A percentile compares a stretch with the other conserved stretches of the same genome.
Evolutionary conservation across 2,329 filamentous ascomycete genomes (phyloP).

Genomic region (Neoascochyta sp.): DNA sequence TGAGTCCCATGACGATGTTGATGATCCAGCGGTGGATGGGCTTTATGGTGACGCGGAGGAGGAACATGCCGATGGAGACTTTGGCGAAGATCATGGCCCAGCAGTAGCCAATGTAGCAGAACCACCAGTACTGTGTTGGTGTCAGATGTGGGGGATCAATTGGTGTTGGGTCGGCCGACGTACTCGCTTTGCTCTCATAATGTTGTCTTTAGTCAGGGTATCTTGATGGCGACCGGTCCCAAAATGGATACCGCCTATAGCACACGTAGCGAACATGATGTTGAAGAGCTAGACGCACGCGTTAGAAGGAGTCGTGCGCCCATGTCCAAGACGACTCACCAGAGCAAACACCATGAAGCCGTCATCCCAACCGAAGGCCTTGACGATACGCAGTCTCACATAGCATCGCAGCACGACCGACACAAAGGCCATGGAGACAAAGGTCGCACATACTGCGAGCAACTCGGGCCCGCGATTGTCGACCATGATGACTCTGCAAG

Average conservation of each 20-base stretch:
- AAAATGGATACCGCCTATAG: constrained; percentile 29
- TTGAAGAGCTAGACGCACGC: constrained; percentile 17
- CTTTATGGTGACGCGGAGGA: constrained; percentile 33
- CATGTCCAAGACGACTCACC: constrained; percentile 9
- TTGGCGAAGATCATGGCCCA: constrained; percentile 32
- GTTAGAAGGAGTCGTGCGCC: not conserved
- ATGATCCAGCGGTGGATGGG: constrained; percentile 36
- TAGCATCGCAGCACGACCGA: constrained; percentile 41
- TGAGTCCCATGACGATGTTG: constrained; percentile 33
- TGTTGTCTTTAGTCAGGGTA: constrained; percentile 18
- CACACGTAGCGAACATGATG: constrained; percentile 30
- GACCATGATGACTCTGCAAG: constrained; percentile 26
- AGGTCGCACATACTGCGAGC: constrained; percentile 35
- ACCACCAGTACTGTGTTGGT: constrained; percentile 32
- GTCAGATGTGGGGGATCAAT: not conserved
- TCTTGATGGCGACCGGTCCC: constrained; percentile 33
- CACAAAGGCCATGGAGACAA: constrained; percentile 41
- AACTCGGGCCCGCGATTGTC: constrained; percentile 31
- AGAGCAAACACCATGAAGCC: constrained; percentile 31
- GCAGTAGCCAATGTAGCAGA: constrained; percentile 35
- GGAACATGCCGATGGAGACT: constrained; percentile 33
- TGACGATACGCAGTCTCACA: constrained; percentile 41
- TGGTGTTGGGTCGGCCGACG: constrained; percentile 2
- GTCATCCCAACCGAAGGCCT: constrained; percentile 38
- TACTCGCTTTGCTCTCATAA: constrained; percentile 29